Percentiles rank a stretch among this genome's conserved stretches.
These are phyloP conservation scores for Trametes gibbosa DNA, from an alignment of 768 basidiomycete species.

Conservation along the genomic window DNA sequence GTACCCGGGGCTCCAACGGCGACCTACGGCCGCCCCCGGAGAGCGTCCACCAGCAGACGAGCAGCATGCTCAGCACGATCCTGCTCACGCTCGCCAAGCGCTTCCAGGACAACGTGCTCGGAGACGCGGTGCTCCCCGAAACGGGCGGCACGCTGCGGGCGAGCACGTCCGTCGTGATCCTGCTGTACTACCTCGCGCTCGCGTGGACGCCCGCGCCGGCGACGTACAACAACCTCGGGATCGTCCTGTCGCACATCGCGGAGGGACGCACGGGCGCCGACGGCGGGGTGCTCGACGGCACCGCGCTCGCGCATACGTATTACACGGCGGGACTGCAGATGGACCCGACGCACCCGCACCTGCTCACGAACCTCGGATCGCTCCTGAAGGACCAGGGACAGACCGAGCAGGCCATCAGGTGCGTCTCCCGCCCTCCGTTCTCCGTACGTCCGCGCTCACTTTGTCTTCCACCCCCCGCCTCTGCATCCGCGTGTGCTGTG, in stretches of 20 bases:
- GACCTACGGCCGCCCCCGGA: constrained; percentile 19
- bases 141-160: constrained; percentile 31
- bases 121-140: constrained; percentile 25
- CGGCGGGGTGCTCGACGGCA: constrained; percentile 26
- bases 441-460: neutral
- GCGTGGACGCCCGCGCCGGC: constrained; percentile 44
- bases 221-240: constrained; percentile 50
- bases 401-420: constrained; percentile 41
- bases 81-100: constrained; percentile 46
- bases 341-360: constrained; percentile 46
- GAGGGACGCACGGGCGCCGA: constrained; percentile 18
- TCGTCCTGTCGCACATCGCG: constrained; percentile 41
- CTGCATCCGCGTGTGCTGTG: too few species aligned
- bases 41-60: constrained; percentile 26
- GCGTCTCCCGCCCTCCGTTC: constrained; percentile 10
- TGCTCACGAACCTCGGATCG: constrained; percentile 50
- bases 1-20: constrained; percentile 16
- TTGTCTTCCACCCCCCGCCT: too few species aligned
- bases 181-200: constrained; percentile 48
- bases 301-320: constrained; percentile 41
- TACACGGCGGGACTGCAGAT: constrained; percentile 44
- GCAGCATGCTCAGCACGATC: constrained; percentile 38
- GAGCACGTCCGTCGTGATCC: constrained; percentile 37
- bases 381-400: constrained; percentile 49
- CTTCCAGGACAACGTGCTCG: constrained; percentile 37